Conservation (phyloP, 2,329 filamentous ascomycete species). For the Apiospora kogelbergensis region DNA sequence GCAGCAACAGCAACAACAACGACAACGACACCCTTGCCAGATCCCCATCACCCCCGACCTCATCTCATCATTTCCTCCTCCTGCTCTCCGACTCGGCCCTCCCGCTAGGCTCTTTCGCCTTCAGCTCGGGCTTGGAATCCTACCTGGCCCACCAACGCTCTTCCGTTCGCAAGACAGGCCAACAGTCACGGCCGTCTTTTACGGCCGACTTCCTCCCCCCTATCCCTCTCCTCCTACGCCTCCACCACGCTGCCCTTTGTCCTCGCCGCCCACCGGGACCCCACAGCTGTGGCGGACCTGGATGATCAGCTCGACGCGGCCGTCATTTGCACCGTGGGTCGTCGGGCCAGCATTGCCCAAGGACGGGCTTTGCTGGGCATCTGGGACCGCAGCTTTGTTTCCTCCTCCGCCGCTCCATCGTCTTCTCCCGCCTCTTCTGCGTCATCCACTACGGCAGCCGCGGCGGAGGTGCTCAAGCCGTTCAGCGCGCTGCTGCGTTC, state of each 20-base stretch:
- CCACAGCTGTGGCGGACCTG: slow-evolving; percentile 50
- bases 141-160: slow-evolving; percentile 64
- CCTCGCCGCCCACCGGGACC: slow-evolving; percentile 63
- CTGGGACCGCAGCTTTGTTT: slow-evolving; percentile 69
- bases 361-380: slow-evolving; percentile 72
- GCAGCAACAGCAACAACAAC: slow-evolving; percentile 9
- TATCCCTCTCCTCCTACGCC: slow-evolving; percentile 71
- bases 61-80: slow-evolving; percentile 66
- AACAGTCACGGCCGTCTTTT: slow-evolving; percentile 48
- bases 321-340: slow-evolving; percentile 75
- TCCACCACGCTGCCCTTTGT: slow-evolving; percentile 74
- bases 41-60: slow-evolving; percentile 11
- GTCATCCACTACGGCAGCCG: not conserved
- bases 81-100: slow-evolving; percentile 80
- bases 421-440: no score
- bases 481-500: not conserved
- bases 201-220: slow-evolving; percentile 61
- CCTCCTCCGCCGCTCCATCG: not conserved
- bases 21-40: slow-evolving; percentile 4
- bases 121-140: slow-evolving; percentile 79
- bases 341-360: slow-evolving; percentile 73
- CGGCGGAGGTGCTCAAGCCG: not conserved
- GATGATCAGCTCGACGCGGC: slow-evolving; percentile 78
- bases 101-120: slow-evolving; percentile 83
- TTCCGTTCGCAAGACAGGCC: slow-evolving; percentile 15